A percentile compares a stretch with the other conserved stretches of the same genome.
phyloP scores from a whole-genome alignment of 1,139 yeast genomes.

The Taiozyma sp. region DNA sequence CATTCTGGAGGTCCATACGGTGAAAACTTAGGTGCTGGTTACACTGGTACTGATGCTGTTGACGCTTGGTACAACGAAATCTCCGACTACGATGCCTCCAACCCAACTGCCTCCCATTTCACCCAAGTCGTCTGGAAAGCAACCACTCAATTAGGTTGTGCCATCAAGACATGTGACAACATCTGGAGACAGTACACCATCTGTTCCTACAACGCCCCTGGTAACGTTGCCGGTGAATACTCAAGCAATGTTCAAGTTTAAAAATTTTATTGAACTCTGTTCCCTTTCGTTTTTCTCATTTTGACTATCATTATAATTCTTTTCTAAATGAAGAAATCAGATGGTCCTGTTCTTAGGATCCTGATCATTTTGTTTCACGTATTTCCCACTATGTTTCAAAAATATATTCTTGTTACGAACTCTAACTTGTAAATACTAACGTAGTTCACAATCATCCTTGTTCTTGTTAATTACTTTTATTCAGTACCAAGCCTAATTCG shows the following conservation, averaged over 20 bases:
- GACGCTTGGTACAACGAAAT: constrained; percentile 85
- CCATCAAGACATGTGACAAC: constrained; percentile 42
- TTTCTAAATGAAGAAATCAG: neutral
- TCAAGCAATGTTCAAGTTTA: constrained; percentile 27
- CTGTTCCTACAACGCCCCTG: constrained; percentile 59
- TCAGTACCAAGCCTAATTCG: neutral
- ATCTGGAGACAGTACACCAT: constrained; percentile 52
- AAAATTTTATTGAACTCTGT: neutral
- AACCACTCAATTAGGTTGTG: constrained; percentile 73
- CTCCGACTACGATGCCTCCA: constrained; percentile 46
- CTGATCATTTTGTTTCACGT: neutral
- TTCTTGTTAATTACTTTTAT: neutral
- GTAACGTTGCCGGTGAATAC: constrained; percentile 47
- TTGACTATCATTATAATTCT: neutral
- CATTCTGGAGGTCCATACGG: constrained; percentile 84
- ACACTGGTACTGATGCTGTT: constrained; percentile 54
- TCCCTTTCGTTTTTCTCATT: neutral
- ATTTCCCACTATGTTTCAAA: neutral
- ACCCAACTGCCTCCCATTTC: constrained; percentile 56
- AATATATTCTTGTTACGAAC: neutral
- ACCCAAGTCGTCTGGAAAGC: constrained; percentile 84
- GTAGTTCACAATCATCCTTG: neutral
- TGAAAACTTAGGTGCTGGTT: constrained; percentile 85
- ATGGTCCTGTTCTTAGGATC: neutral
- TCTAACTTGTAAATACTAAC: neutral